Percentiles rank a stretch among this genome's conserved stretches.
Conservation (phyloP, 495 filamentous ascomycete species). For the Lasiosphaeriaceae sp. region DNA sequence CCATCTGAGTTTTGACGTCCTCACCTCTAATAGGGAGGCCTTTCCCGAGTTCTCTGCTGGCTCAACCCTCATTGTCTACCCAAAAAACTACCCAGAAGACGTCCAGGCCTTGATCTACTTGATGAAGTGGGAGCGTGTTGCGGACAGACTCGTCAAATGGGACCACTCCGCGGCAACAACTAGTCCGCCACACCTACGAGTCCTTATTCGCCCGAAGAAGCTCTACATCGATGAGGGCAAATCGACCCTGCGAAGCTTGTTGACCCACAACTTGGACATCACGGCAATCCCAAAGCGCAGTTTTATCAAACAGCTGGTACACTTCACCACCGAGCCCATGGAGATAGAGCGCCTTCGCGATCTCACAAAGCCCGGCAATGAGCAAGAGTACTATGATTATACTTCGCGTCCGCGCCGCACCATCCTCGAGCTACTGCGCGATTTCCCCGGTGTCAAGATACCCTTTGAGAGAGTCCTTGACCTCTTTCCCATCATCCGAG, state of each 20-base stretch:
- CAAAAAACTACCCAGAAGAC: slow-evolving; percentile 79
- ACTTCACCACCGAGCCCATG: slow-evolving; percentile 64
- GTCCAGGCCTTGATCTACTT: slow-evolving; percentile 68
- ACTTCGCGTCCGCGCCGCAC: slow-evolving; percentile 86
- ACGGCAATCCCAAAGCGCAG: slow-evolving; percentile 80
- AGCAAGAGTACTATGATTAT: slow-evolving; percentile 94
- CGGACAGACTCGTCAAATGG: slow-evolving; percentile 48
- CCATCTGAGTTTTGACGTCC: slow-evolving; percentile 57
- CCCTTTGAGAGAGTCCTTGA: slow-evolving; percentile 67
- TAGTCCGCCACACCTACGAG: neutral
- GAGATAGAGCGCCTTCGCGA: slow-evolving; percentile 81
- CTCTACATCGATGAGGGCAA: neutral
- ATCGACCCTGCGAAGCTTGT: slow-evolving; percentile 66
- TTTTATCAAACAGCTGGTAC: slow-evolving; percentile 73
- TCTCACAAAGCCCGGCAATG: slow-evolving; percentile 69
- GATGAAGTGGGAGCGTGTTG: slow-evolving; percentile 70
- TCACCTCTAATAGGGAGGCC: neutral
- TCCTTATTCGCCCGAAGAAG: slow-evolving; percentile 1
- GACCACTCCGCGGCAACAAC: neutral
- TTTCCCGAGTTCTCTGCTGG: slow-evolving; percentile 55
- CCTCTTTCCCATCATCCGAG: slow-evolving; percentile 70
- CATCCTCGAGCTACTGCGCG: slow-evolving; percentile 85
- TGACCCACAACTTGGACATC: slow-evolving; percentile 81
- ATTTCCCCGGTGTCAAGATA: slow-evolving; percentile 81
- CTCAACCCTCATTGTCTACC: slow-evolving; percentile 72